A percentile compares a stretch with the other conserved stretches of the same genome.
These are phyloP conservation scores for Ulota crispa DNA, from an alignment of 225 moss, liverwort and hornwort species.

Conservation along the genomic window DNA sequence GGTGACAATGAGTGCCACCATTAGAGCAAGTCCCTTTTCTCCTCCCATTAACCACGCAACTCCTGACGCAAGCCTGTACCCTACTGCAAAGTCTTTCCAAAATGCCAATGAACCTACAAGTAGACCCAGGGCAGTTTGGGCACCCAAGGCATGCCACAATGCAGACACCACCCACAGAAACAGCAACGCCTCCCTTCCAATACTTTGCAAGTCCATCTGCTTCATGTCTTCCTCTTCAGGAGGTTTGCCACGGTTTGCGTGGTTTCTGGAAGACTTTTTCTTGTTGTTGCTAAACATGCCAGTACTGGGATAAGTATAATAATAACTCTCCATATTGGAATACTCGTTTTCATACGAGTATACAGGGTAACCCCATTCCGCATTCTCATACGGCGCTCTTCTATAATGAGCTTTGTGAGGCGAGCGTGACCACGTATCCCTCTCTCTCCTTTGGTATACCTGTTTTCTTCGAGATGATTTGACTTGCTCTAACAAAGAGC, in stretches of 20 bases:
- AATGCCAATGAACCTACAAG: slow-evolving; percentile 49
- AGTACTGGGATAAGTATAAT: slow-evolving; percentile 31
- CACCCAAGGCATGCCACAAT: slow-evolving; percentile 64
- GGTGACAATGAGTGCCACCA: slow-evolving; percentile 40
- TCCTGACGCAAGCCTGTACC: slow-evolving; percentile 61
- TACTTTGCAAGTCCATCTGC: slow-evolving; percentile 30
- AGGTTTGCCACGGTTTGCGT: slow-evolving; percentile 19
- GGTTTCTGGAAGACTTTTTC: slow-evolving; percentile 25
- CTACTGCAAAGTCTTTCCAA: slow-evolving; percentile 55
- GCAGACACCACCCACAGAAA: slow-evolving; percentile 59
- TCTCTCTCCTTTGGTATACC: slow-evolving; percentile 48
- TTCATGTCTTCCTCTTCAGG: slow-evolving; percentile 9
- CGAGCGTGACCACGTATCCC: slow-evolving; percentile 28
- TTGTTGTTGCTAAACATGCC: slow-evolving; percentile 37
- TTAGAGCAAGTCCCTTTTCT: slow-evolving; percentile 54
- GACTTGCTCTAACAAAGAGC: slow-evolving; percentile 43
- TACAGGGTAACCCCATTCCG: slow-evolving; percentile 34
- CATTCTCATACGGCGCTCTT: slow-evolving; percentile 24
- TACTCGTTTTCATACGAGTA: slow-evolving; percentile 37
- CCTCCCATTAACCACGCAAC: slow-evolving; percentile 66
- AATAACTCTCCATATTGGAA: slow-evolving; percentile 44
- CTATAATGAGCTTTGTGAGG: slow-evolving; percentile 27
- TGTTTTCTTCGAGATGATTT: slow-evolving; percentile 47
- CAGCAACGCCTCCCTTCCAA: slow-evolving; percentile 45
- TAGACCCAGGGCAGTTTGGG: slow-evolving; percentile 49